Percentiles rank a stretch among this genome's conserved stretches.
Conservation (phyloP, 257 asterid genomes). For the Gentiana dahurica region DNA sequence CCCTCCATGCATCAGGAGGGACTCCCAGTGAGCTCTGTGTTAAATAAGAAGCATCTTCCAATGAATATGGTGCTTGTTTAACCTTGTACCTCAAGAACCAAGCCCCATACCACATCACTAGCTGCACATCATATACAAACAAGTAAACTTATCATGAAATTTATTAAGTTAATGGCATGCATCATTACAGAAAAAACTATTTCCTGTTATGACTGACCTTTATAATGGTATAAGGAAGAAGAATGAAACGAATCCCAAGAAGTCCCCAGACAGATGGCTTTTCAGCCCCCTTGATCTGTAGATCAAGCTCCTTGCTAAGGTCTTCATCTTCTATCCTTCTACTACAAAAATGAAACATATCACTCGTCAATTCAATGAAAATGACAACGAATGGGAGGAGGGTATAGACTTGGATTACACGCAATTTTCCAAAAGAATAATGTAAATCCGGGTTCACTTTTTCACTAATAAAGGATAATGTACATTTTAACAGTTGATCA, state of each 20-base stretch:
- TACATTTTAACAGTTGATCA: too few species aligned
- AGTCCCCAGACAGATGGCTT: slow-evolving; percentile 90
- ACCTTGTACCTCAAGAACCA: slow-evolving; percentile 91
- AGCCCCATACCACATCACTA: slow-evolving; percentile 59
- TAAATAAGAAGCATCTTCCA: slow-evolving; percentile 81
- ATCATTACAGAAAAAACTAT: too few species aligned
- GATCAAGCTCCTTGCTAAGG: slow-evolving; percentile 79
- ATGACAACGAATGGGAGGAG: too few species aligned
- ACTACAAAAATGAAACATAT: slow-evolving; percentile 6
- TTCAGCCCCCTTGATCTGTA: slow-evolving; percentile 92
- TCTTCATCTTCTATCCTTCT: slow-evolving; percentile 78
- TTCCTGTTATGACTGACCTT: slow-evolving; percentile 35
- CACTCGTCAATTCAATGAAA: too few species aligned
- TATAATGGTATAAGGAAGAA: slow-evolving; percentile 72
- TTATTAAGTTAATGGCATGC: too few species aligned
- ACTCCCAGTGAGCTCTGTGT: slow-evolving; percentile 62
- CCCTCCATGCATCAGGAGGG: slow-evolving; percentile 61
- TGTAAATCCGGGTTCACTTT: too few species aligned
- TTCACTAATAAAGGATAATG: background rate
- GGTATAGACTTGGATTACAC: too few species aligned
- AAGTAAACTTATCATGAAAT: slow-evolving; percentile 2
- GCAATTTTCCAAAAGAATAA: too few species aligned
- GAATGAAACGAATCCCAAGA: slow-evolving; percentile 59
- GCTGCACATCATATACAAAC: slow-evolving; percentile 26
- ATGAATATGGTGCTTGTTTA: slow-evolving; percentile 59